phyloP scores from a whole-genome alignment of 2,329 filamentous ascomycete species.

The Aspergillus sp. region DNA sequence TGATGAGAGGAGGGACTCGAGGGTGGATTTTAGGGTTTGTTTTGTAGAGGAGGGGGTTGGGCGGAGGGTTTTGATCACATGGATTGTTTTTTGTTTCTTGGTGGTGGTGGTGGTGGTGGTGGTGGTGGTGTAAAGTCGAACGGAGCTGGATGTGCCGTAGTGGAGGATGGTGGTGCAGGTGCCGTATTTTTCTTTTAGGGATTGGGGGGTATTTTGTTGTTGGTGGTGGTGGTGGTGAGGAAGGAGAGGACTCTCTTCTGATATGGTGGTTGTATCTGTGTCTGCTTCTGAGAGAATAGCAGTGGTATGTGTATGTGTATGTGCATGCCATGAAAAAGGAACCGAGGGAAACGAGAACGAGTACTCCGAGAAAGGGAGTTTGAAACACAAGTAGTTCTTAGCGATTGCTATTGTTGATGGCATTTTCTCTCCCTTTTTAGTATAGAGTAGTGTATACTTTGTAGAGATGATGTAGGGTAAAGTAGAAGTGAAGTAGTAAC shows the following conservation, averaged over 20 bases:
- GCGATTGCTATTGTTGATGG: too few species aligned
- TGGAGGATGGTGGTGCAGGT: slow-evolving; percentile 30
- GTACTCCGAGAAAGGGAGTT: too few species aligned
- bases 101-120: not conserved
- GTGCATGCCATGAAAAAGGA: too few species aligned
- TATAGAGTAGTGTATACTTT: too few species aligned
- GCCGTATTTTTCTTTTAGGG: slow-evolving; percentile 27
- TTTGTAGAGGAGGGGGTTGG: slow-evolving; percentile 11
- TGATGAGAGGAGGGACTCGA: slow-evolving; percentile 21
- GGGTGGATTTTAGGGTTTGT: slow-evolving; percentile 5
- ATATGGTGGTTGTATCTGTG: not conserved
- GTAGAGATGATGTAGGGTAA: too few species aligned
- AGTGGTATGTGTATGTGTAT: too few species aligned
- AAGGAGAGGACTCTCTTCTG: not conserved
- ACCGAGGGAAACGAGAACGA: too few species aligned
- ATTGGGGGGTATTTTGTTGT: not conserved
- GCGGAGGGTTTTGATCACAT: slow-evolving; percentile 34
- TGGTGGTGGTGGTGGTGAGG: slow-evolving; percentile 5
- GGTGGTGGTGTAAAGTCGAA: slow-evolving; percentile 22
- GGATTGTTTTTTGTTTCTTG: slow-evolving; percentile 6
- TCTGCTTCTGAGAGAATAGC: not conserved
- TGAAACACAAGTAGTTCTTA: too few species aligned
- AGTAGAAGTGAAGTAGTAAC: too few species aligned
- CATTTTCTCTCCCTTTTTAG: too few species aligned
- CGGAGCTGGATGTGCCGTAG: slow-evolving; percentile 29